Evolutionary conservation across 2,329 filamentous ascomycete species (phyloP).

Genomic region (Falciphora oryzae): DNA sequence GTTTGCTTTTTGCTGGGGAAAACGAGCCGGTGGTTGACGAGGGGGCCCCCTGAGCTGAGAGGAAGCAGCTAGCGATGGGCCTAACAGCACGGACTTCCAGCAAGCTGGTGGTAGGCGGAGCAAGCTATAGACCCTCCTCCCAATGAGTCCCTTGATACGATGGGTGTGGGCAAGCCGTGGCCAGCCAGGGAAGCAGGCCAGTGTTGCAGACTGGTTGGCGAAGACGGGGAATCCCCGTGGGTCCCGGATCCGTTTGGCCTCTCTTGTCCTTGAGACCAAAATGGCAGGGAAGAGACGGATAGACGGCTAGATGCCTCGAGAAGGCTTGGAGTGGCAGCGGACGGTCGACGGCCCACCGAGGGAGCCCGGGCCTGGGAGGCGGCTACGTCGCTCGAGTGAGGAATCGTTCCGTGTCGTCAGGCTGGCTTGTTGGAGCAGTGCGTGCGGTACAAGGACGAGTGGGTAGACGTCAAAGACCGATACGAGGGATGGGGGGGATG

Average conservation of each 20-base stretch:
- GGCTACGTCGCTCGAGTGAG: background rate
- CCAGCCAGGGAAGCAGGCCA: background rate
- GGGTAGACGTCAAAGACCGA: background rate
- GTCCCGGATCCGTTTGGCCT: constrained; percentile 1
- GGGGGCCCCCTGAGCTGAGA: background rate
- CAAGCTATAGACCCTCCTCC: background rate
- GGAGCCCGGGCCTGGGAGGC: background rate
- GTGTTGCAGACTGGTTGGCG: constrained; percentile 3
- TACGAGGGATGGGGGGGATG: background rate
- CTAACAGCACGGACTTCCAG: constrained; percentile 2
- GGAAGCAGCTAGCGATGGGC: constrained; percentile 2
- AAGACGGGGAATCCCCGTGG: constrained; percentile 4
- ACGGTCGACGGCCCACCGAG: background rate
- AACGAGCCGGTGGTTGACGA: background rate
- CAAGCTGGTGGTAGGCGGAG: background rate
- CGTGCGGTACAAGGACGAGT: background rate
- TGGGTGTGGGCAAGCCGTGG: background rate
- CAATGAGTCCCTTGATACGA: background rate
- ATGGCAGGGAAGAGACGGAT: background rate
- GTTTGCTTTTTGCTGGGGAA: background rate
- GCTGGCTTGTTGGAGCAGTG: background rate
- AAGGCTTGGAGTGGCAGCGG: background rate
- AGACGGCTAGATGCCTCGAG: constrained; percentile 5
- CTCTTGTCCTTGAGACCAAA: background rate
- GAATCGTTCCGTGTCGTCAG: background rate